A percentile compares a stretch with the other conserved stretches of the same genome.
Evolutionary conservation across 2,329 filamentous ascomycete species (phyloP).

Genomic region (Piedraia hortae): DNA sequence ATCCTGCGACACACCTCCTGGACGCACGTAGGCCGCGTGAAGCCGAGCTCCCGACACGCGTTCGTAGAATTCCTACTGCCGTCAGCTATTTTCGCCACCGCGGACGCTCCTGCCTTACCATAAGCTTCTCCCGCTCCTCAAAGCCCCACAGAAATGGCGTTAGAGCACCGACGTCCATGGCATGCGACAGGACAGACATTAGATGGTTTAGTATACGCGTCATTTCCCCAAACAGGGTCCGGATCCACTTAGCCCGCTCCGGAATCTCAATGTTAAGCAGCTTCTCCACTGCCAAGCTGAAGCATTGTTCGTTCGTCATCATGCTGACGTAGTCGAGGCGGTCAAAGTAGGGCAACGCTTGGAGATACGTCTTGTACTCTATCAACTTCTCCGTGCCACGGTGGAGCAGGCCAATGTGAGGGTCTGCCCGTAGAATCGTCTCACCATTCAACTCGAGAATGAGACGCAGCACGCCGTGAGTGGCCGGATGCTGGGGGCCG

Average conservation of each 20-base stretch:
- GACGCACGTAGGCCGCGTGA: slow-evolving; percentile 87
- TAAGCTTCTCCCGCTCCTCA: slow-evolving; percentile 97
- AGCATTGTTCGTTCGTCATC: slow-evolving; percentile 99
- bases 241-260: slow-evolving; percentile 84
- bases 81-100: not conserved
- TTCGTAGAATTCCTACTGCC: slow-evolving; percentile 81
- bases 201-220: slow-evolving; percentile 87
- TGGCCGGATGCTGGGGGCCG: slow-evolving; percentile 90
- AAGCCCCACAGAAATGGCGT: slow-evolving; percentile 99
- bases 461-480: slow-evolving; percentile 88
- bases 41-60: slow-evolving; percentile 94
- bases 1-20: slow-evolving; percentile 89
- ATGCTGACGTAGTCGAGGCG: slow-evolving; percentile 97
- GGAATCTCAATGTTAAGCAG: slow-evolving; percentile 90
- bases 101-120: slow-evolving; percentile 34
- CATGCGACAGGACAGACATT: slow-evolving; percentile 91
- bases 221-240: slow-evolving; percentile 84
- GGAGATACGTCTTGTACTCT: slow-evolving; percentile 98
- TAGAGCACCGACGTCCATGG: slow-evolving; percentile 94
- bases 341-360: slow-evolving; percentile 96
- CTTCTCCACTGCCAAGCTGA: slow-evolving; percentile 87
- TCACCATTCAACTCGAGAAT: slow-evolving; percentile 96
- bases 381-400: slow-evolving; percentile 97
- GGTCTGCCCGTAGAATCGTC: slow-evolving; percentile 87
- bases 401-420: slow-evolving; percentile 87